Evolutionary conservation across 306 rosid genomes (phyloP), one percentile per base, ranked within the genome.

Genomic region (Vigna trinervia): DNA sequence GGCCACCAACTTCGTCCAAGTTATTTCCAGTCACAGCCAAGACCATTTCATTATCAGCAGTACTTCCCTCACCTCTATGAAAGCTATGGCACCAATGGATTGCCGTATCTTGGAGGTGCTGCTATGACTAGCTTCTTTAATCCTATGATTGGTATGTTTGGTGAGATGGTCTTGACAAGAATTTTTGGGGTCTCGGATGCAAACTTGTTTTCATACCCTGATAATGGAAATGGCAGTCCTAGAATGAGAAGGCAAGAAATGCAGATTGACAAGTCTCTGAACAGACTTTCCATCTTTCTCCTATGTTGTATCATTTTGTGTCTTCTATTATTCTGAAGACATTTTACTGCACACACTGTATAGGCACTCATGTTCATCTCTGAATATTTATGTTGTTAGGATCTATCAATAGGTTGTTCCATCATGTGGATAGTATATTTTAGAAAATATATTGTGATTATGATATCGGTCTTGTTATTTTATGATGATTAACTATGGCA

Each of bases 191-290:
- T 79, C 66, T 81, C 90, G 0, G 87, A 85, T 54, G 26, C 88
- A 38, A 89, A 61, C 77, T 41, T 84, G 73, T 89, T 85, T 79
- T n/a, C 91, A 3, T 83, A 89, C 84, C 83, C 75, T 45, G 73
- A 71, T 3, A 59, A 45, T 28, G 89, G 86, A 59, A 80, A 61
- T 80, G 56, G 77, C 61, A 89, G 84, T 75, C 90, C 78, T 41
- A 85, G 98, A 85, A 81, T 94, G 87, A 89, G 95, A 85, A 89
- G 96, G 85, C 98, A 90, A 77, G 98, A 94, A 74, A 79, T 90
- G 88, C 90, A 85, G 82, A 84, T 92, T 41, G 93, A 90, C 68
- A 92, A 87, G 84, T 92, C 96, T 64, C 86, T 94, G 1, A 89
- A 78, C 47, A 85, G 98, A 81, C 88, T 94, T 14, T 89, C 93